phyloP scores from a whole-genome alignment of 2,329 filamentous ascomycete species.

The Pseudopyrenochaeta lycopersici region DNA sequence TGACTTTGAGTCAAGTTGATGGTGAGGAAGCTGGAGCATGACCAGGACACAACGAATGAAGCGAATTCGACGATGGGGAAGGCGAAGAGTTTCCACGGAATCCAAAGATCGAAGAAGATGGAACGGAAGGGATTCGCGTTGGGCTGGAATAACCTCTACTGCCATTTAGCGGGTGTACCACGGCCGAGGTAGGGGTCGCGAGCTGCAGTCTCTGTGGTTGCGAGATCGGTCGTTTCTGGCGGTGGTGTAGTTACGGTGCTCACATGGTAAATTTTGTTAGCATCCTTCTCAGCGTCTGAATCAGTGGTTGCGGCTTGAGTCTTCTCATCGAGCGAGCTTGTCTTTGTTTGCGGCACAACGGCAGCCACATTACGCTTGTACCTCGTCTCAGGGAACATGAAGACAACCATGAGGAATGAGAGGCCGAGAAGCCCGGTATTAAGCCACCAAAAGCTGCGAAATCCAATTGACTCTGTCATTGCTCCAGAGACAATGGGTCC shows the following conservation, averaged over 20 bases:
- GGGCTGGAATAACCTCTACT: conserved; percentile 64
- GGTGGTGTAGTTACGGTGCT: conserved; percentile 26
- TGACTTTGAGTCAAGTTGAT: conserved; percentile 69
- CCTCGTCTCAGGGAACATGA: conserved; percentile 71
- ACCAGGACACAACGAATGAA: conserved; percentile 69
- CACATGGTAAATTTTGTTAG: conserved; percentile 36
- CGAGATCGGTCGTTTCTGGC: conserved; percentile 31
- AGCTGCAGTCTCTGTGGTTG: conserved; percentile 49
- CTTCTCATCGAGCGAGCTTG: conserved; percentile 29
- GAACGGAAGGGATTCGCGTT: conserved; percentile 57
- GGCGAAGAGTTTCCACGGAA: conserved; percentile 68
- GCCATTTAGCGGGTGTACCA: conserved; percentile 63
- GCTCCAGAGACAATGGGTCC: conserved; percentile 66
- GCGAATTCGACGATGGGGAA: conserved; percentile 72
- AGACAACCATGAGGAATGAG: conserved; percentile 62
- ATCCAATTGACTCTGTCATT: conserved; percentile 67
- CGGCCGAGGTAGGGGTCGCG: conserved; percentile 65
- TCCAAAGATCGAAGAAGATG: conserved; percentile 64
- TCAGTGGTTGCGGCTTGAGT: conserved; percentile 11
- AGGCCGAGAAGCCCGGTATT: conserved; percentile 65
- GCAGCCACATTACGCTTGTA: conserved; percentile 60
- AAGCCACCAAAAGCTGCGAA: conserved; percentile 73
- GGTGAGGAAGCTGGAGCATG: conserved; percentile 65
- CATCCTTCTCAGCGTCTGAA: conserved; percentile 28
- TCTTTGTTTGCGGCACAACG: conserved; percentile 20